These are phyloP conservation scores for Nowakowskiella sp. DNA, from an alignment of 192 early-diverging fungal genomes.

Conservation along the genomic window DNA sequence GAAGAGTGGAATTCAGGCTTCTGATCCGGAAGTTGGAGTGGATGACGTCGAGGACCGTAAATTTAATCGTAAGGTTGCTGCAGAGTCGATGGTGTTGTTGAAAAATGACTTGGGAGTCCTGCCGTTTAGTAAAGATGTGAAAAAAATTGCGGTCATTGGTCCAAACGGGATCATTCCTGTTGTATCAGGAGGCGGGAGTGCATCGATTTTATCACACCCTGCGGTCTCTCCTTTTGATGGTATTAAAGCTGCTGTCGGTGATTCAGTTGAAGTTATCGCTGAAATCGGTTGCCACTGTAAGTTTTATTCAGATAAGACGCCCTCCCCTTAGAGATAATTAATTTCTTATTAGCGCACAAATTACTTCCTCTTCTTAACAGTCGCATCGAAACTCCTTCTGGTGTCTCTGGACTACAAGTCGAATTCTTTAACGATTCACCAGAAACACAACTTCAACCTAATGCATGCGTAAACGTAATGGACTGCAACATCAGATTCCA, in stretches of 20 bases:
- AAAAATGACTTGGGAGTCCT: not conserved
- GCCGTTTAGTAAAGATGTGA: not conserved
- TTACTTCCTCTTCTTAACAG: slow-evolving; percentile 1
- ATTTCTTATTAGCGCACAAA: slow-evolving; percentile 7
- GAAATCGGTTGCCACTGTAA: slow-evolving; percentile 4
- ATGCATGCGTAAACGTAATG: not conserved
- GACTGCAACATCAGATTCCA: not conserved
- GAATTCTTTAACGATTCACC: slow-evolving; percentile 8
- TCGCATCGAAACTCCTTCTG: slow-evolving; percentile 5
- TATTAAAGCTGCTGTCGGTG: slow-evolving; percentile 8
- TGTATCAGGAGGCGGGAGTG: slow-evolving; percentile 17
- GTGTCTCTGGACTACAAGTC: slow-evolving; percentile 2
- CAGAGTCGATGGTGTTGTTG: not conserved
- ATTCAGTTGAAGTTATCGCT: slow-evolving; percentile 1
- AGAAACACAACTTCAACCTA: not conserved
- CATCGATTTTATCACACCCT: slow-evolving; percentile 1
- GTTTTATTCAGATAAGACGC: not conserved
- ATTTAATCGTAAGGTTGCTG: not conserved
- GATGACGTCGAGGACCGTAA: not conserved
- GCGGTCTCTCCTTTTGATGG: slow-evolving; percentile 8
- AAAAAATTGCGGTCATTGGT: slow-evolving; percentile 11
- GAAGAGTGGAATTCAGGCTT: not conserved
- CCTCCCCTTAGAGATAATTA: not conserved
- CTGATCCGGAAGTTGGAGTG: not conserved
- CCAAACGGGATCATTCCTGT: slow-evolving; percentile 8